phyloP scores from a whole-genome alignment of 169 alveolate genomes.

The Haemoproteus tartakovskyi region DNA sequence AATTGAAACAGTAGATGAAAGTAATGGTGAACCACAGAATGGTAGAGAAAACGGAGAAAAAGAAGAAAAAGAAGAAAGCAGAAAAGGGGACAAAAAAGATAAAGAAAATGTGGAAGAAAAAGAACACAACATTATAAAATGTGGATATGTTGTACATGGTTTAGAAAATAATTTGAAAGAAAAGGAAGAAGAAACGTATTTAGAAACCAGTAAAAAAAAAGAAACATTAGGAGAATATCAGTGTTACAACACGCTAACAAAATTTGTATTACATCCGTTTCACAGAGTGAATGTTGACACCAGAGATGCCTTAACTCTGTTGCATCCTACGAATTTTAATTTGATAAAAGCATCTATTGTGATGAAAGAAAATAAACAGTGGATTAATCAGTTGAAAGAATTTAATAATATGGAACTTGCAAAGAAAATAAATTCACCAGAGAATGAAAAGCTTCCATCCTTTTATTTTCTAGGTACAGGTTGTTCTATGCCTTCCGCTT shows the following conservation, averaged over 20 bases:
- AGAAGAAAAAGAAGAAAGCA: background rate
- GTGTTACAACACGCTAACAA: constrained; percentile 18
- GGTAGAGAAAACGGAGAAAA: background rate
- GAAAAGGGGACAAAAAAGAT: background rate
- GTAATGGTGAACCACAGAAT: background rate
- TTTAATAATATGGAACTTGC: too few species aligned
- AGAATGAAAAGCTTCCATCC: constrained; percentile 69
- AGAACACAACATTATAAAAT: too few species aligned
- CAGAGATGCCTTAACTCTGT: constrained; percentile 8
- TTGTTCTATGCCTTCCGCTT: constrained; percentile 87
- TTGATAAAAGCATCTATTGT: constrained; percentile 25
- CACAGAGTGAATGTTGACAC: constrained; percentile 39
- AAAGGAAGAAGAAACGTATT: too few species aligned
- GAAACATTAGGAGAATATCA: too few species aligned
- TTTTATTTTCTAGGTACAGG: constrained; percentile 89
- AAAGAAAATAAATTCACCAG: too few species aligned
- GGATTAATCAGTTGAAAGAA: constrained; percentile 41
- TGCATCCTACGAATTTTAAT: constrained; percentile 50
- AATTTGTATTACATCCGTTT: constrained; percentile 50
- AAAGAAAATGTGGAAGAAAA: background rate
- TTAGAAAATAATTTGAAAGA: too few species aligned
- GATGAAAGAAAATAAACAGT: constrained; percentile 47
- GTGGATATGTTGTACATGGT: too few species aligned
- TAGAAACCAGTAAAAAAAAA: too few species aligned
- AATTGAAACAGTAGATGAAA: background rate